A percentile compares a stretch with the other conserved stretches of the same genome.
These are phyloP conservation scores for Sugiyamaella floridensis DNA, from an alignment of 805 yeast species.

Conservation along the genomic window DNA sequence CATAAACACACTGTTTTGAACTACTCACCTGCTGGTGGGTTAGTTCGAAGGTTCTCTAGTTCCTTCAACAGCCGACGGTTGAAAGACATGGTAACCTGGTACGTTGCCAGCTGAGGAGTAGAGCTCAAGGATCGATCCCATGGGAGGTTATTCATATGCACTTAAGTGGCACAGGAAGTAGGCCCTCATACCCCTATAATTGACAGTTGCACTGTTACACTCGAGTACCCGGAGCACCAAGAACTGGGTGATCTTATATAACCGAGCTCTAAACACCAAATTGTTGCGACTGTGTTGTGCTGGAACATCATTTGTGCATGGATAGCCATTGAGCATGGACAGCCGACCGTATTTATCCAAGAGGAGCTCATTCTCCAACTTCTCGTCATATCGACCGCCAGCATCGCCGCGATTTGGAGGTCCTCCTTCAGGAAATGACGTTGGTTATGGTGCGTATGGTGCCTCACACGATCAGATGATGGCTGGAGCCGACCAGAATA, in stretches of 20 bases:
- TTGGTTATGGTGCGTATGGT: not conserved
- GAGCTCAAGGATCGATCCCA: not conserved
- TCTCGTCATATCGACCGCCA: conserved; percentile 15
- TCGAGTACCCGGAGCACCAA: not conserved
- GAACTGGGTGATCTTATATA: not conserved
- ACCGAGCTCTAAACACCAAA: not conserved
- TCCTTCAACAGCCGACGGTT: conserved; percentile 14
- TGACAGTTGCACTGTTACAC: not conserved
- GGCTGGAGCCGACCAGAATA: not conserved
- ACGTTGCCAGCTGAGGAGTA: not conserved
- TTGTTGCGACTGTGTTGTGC: no score
- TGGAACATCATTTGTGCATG: no score
- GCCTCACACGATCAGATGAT: not conserved
- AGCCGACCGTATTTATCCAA: conserved; percentile 22
- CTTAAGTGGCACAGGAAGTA: not conserved
- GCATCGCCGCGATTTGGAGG: conserved; percentile 14
- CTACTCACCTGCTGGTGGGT: conserved; percentile 14
- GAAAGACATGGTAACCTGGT: not conserved
- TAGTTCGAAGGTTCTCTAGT: conserved; percentile 7
- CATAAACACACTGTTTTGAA: not conserved
- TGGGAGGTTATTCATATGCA: not conserved
- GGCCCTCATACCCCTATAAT: not conserved
- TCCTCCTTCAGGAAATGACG: not conserved
- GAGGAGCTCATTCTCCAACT: conserved; percentile 25
- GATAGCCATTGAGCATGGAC: not conserved